These are phyloP conservation scores for Ceratocystis lukuohia DNA, from an alignment of 2,329 filamentous ascomycete genomes.

Conservation along the genomic window DNA sequence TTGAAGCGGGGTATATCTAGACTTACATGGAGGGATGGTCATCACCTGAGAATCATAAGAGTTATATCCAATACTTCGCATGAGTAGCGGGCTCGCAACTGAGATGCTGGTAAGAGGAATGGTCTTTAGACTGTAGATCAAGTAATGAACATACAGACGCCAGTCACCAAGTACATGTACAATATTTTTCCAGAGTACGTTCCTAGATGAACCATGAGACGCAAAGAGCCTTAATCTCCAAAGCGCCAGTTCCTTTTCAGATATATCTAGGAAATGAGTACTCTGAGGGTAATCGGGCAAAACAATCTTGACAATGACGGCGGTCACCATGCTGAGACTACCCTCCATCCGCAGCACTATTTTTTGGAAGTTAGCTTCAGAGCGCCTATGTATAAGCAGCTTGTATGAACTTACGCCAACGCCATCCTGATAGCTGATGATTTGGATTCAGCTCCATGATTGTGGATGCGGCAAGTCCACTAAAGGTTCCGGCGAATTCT, in stretches of 20 bases:
- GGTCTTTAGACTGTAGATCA: constrained; percentile 39
- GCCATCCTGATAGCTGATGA: constrained; percentile 51
- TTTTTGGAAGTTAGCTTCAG: background rate
- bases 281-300: constrained; percentile 55
- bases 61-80: constrained; percentile 37
- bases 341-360: constrained; percentile 48
- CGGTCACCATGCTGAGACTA: constrained; percentile 49
- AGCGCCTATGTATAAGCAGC: constrained; percentile 30
- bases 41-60: constrained; percentile 49
- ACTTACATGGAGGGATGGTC: constrained; percentile 49
- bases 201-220: constrained; percentile 45
- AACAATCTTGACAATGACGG: constrained; percentile 50
- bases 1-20: background rate
- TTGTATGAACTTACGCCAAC: constrained; percentile 54
- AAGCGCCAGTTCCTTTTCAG: constrained; percentile 44
- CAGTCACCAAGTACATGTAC: constrained; percentile 53
- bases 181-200: constrained; percentile 53
- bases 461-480: constrained; percentile 58
- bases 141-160: constrained; percentile 54
- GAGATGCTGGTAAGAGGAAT: constrained; percentile 46
- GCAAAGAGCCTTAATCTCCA: constrained; percentile 34
- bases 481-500: constrained; percentile 58
- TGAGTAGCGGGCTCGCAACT: constrained; percentile 49
- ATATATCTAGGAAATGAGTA: constrained; percentile 37
- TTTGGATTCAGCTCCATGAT: constrained; percentile 58